Evolutionary conservation across 2,329 filamentous ascomycete species (phyloP).

Genomic region (Hymenoscyphus repandus): DNA sequence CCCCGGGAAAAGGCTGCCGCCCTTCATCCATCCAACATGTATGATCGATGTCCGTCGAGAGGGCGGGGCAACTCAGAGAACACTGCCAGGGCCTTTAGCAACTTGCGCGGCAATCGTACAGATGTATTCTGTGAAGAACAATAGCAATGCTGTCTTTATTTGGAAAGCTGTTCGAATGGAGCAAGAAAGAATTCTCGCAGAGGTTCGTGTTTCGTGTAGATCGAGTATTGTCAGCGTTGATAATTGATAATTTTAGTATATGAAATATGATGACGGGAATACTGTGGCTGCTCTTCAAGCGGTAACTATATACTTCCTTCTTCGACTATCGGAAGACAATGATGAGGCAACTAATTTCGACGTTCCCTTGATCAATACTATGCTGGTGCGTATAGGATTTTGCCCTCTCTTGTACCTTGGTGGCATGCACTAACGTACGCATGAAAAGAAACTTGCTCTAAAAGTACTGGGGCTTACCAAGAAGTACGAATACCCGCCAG

Average conservation of each 20-base stretch:
- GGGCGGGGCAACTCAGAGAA: background rate
- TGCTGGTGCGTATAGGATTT: slow-evolving; percentile 8
- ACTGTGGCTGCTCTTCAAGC: slow-evolving; percentile 18
- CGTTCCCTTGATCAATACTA: slow-evolving; percentile 12
- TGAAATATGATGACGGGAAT: slow-evolving; percentile 4
- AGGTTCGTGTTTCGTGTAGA: slow-evolving; percentile 6
- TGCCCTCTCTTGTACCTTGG: too few species aligned
- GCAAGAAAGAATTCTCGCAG: slow-evolving; percentile 13
- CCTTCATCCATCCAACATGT: slow-evolving; percentile 18
- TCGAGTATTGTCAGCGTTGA: too few species aligned
- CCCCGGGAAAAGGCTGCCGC: slow-evolving; percentile 4
- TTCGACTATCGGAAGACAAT: slow-evolving; percentile 15
- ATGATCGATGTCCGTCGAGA: background rate
- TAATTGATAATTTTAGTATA: slow-evolving; percentile 1
- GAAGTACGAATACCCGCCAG: background rate
- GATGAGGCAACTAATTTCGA: slow-evolving; percentile 15
- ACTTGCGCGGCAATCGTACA: slow-evolving; percentile 12
- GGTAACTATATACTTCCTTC: slow-evolving; percentile 15
- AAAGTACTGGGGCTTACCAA: background rate
- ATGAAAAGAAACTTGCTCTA: background rate
- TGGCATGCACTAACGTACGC: too few species aligned
- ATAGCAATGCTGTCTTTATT: slow-evolving; percentile 13
- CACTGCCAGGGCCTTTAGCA: slow-evolving; percentile 7
- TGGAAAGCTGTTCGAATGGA: slow-evolving; percentile 18
- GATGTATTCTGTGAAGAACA: slow-evolving; percentile 13